Base-by-base conservation (phyloP, 305 asterid genomes). In the Ilex paraguariensis region DNA sequence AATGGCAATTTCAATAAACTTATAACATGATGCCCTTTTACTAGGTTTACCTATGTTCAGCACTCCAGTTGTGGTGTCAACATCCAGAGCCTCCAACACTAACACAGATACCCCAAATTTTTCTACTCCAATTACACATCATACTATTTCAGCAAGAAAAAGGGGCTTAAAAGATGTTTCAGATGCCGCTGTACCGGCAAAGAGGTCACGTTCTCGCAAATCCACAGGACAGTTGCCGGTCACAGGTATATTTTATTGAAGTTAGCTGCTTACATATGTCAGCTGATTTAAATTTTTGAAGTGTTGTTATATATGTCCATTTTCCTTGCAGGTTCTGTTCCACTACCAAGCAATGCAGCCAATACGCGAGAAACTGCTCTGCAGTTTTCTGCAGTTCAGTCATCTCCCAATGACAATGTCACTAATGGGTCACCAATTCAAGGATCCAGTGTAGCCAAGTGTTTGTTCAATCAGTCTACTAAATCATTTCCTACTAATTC, bases 391-490 rank as follows among this genome's bases (percentile, higher is more conserved):
- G 77, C 66, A 13, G 64, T 70, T 64, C 78, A 61, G 57, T 72
- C 82, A 52, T 60, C 69, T 59, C 70, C 64, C 54, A 61, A 66
- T 61, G 66, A 46, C 12, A 67, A 55, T 14, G 66, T 64, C 52
- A 67, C 62, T 10, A 66, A 59, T 32, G 81, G 71, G 58, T 63
- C 85, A 39, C 72, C 70, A 17, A 74, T 66, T 54, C 91, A 80
- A 67, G 95, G 88, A 59, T 87, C 87, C 33, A 84, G 73, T 53
- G 96, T 88, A 36, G 91, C 66, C 17, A 94, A 90, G 70, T 83
- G 96, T 59, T 75, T 94, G 79, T 94, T 90, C 83, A 78, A 77
- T 71, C 88, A 87, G 71, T 71, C 75, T 49, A 46, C 76, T 79
- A 82, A 77, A 57, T 76, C 96, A 52, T 80, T 87, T 56, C 82